These are phyloP conservation scores for Solanum gandarillasii DNA, from an alignment of 257 asterid genomes.

Conservation along the genomic window DNA sequence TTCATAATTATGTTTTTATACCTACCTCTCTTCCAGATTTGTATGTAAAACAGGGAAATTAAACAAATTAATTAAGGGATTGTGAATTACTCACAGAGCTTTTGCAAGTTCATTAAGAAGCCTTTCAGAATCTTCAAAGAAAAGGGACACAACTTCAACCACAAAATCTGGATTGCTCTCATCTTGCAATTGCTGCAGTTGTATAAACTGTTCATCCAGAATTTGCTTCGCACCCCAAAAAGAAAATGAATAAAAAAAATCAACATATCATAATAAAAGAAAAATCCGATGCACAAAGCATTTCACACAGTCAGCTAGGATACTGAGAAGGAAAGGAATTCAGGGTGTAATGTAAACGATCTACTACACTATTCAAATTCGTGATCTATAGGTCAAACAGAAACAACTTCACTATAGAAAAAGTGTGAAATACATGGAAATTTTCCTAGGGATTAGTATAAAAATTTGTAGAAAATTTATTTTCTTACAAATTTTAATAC, in stretches of 20 bases:
- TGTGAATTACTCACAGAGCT: constrained; percentile 10
- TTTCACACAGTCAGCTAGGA: not conserved
- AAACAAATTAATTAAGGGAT: not conserved
- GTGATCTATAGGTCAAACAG: not conserved
- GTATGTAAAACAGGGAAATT: not conserved
- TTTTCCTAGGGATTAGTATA: too few species aligned
- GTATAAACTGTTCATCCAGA: constrained; percentile 29
- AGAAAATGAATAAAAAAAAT: not conserved
- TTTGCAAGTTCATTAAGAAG: constrained; percentile 22
- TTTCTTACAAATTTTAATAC: too few species aligned
- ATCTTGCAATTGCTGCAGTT: constrained; percentile 31
- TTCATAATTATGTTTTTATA: not conserved
- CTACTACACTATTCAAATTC: too few species aligned
- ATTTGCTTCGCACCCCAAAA: not conserved
- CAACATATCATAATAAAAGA: not conserved
- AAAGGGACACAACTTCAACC: constrained; percentile 22
- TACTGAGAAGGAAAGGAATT: not conserved
- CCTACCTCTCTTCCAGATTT: not conserved
- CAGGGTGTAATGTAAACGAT: not conserved
- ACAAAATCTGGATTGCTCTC: constrained; percentile 32
- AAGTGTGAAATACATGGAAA: too few species aligned
- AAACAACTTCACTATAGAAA: not conserved
- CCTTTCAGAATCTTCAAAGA: constrained; percentile 31
- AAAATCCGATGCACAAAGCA: not conserved
- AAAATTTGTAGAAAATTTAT: too few species aligned